phyloP scores from a whole-genome alignment of 2,329 filamentous ascomycete genomes.

The Talaromyces verruculosus region DNA sequence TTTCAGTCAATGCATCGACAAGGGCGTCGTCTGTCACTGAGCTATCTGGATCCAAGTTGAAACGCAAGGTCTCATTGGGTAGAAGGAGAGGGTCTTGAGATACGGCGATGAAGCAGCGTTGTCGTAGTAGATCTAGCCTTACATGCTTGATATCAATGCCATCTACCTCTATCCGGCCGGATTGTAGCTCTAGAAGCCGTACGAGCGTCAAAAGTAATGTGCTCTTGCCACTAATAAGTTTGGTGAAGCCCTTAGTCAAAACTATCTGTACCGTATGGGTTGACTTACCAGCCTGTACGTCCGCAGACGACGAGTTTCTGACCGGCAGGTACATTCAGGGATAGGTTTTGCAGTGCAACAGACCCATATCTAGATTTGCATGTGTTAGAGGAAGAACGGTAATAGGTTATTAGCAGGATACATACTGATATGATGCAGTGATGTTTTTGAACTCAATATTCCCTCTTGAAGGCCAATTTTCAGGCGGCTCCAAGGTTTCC shows the following conservation, averaged over 20 bases:
- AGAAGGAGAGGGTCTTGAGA: slow-evolving; percentile 17
- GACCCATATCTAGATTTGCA: neutral
- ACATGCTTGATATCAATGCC: slow-evolving; percentile 14
- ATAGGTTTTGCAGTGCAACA: slow-evolving; percentile 5
- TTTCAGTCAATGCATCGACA: neutral
- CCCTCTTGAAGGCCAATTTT: slow-evolving; percentile 47
- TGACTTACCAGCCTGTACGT: slow-evolving; percentile 17
- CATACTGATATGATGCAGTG: slow-evolving; percentile 16
- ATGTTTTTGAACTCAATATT: slow-evolving; percentile 41
- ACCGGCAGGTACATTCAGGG: slow-evolving; percentile 7
- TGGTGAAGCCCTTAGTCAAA: neutral
- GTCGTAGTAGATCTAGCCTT: slow-evolving; percentile 3
- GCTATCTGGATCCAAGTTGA: slow-evolving; percentile 5
- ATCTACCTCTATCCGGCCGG: slow-evolving; percentile 11
- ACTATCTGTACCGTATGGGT: neutral
- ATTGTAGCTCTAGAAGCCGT: slow-evolving; percentile 11
- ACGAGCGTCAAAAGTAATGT: neutral
- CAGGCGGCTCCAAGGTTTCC: slow-evolving; percentile 42
- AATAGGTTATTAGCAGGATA: neutral
- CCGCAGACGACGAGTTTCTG: slow-evolving; percentile 17
- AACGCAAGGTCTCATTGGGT: slow-evolving; percentile 9
- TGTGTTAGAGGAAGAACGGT: neutral
- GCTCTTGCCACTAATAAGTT: slow-evolving; percentile 12
- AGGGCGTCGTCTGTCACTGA: neutral
- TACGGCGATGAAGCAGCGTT: slow-evolving; percentile 13